Conservation (phyloP, 2,329 filamentous ascomycete species). For the Cercospora sp. region DNA sequence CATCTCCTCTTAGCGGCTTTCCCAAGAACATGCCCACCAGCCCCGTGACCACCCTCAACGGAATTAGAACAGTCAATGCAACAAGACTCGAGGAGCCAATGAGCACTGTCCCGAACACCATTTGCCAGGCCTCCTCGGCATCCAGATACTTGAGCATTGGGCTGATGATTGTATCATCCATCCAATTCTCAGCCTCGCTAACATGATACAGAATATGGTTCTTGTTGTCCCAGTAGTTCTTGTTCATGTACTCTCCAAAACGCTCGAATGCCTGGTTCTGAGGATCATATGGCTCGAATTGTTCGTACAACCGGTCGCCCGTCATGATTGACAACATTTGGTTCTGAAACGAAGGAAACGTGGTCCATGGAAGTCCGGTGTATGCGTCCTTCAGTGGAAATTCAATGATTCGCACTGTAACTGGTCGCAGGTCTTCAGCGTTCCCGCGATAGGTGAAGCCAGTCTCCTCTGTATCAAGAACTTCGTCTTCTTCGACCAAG, state of each 20-base stretch:
- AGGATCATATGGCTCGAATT: slow-evolving; percentile 22
- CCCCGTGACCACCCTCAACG: not conserved
- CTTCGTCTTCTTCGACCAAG: slow-evolving; percentile 22
- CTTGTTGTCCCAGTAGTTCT: slow-evolving; percentile 18
- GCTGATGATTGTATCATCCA: slow-evolving; percentile 20
- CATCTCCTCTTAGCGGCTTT: slow-evolving; percentile 20
- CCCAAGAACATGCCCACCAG: slow-evolving; percentile 18
- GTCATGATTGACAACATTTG: slow-evolving; percentile 26
- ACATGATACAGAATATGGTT: slow-evolving; percentile 14
- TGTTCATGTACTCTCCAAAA: slow-evolving; percentile 23
- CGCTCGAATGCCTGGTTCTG: slow-evolving; percentile 16
- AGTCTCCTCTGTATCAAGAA: slow-evolving; percentile 11
- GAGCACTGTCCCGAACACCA: slow-evolving; percentile 12
- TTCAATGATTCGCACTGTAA: slow-evolving; percentile 26
- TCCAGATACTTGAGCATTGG: slow-evolving; percentile 10
- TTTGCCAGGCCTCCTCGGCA: slow-evolving; percentile 10
- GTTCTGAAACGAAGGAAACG: slow-evolving; percentile 19
- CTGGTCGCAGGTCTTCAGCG: slow-evolving; percentile 11
- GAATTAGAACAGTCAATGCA: not conserved
- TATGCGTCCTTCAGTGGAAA: slow-evolving; percentile 24
- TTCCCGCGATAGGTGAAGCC: slow-evolving; percentile 16
- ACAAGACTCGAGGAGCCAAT: slow-evolving; percentile 4
- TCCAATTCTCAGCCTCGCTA: slow-evolving; percentile 18
- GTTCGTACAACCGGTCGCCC: slow-evolving; percentile 23
- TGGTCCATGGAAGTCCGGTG: slow-evolving; percentile 18